Evolutionary conservation across 306 rosid species (phyloP).

Genomic region (Oxytropis ochrocephala): DNA sequence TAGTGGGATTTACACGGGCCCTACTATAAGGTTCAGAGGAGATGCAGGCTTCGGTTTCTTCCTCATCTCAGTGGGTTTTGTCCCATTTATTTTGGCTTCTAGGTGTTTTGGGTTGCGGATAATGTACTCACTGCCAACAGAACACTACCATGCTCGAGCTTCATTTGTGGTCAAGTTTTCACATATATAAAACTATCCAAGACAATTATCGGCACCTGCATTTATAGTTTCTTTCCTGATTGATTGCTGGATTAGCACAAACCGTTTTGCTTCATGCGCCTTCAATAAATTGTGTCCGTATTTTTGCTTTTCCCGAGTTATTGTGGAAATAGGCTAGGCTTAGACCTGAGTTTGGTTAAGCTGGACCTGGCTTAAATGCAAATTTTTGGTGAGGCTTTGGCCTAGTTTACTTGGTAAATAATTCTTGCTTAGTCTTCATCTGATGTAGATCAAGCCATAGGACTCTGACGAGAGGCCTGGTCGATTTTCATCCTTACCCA

Average conservation of each 20-base stretch:
- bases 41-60: conserved; percentile 61
- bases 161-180: conserved; percentile 28
- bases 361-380: too few species aligned
- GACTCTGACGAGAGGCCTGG: too few species aligned
- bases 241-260: neutral
- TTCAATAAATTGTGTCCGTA: too few species aligned
- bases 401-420: too few species aligned
- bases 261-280: neutral
- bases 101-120: conserved; percentile 48
- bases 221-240: neutral
- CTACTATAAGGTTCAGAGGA: conserved; percentile 51
- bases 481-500: neutral
- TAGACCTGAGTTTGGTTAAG: too few species aligned
- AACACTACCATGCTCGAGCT: conserved; percentile 59
- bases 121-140: conserved; percentile 51
- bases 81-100: conserved; percentile 66
- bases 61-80: conserved; percentile 50
- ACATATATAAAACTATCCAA: neutral
- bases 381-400: too few species aligned
- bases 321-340: too few species aligned
- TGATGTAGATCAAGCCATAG: neutral
- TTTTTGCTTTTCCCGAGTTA: too few species aligned
- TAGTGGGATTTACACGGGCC: conserved; percentile 46
- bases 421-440: neutral
- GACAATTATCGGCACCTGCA: neutral